These are phyloP conservation scores for Ensete glaucum DNA, from an alignment of 176 grass and related monocot species.

Conservation along the genomic window DNA sequence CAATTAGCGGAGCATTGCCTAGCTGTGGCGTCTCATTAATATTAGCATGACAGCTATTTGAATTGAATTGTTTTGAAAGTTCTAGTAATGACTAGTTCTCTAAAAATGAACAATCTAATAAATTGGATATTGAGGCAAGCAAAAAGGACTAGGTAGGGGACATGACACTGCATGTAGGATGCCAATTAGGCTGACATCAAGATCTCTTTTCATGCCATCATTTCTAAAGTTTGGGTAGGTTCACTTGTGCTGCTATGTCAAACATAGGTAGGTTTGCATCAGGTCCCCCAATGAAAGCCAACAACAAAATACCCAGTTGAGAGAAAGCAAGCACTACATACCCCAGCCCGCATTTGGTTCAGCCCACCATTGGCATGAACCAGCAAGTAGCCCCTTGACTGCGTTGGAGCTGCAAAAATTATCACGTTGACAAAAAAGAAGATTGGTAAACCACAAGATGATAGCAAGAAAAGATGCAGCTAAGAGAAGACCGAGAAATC, in stretches of 20 bases:
- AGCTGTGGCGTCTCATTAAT: too few relatives aligned
- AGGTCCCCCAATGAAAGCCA: neutral
- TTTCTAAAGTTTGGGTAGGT: neutral
- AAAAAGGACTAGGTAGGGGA: too few relatives aligned
- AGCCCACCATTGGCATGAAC: constrained; percentile 85
- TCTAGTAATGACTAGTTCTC: too few relatives aligned
- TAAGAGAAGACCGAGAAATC: neutral
- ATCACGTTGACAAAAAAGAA: neutral
- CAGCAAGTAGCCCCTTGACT: constrained; percentile 66
- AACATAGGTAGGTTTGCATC: neutral
- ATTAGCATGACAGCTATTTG: too few relatives aligned
- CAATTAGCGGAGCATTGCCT: too few relatives aligned
- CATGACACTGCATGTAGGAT: neutral
- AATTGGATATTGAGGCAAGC: neutral
- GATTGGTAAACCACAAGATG: neutral
- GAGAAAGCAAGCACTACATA: constrained; percentile 21
- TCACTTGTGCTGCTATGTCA: neutral
- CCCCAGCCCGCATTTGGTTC: constrained; percentile 97
- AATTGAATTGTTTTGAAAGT: too few relatives aligned
- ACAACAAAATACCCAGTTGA: neutral
- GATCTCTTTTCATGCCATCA: neutral
- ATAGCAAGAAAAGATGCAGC: neutral
- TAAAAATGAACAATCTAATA: neutral
- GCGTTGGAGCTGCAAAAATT: constrained; percentile 33
- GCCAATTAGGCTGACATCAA: neutral